These are phyloP conservation scores for Chaetomium sp. DNA, from an alignment of 2,329 filamentous ascomycete genomes.

Conservation along the genomic window DNA sequence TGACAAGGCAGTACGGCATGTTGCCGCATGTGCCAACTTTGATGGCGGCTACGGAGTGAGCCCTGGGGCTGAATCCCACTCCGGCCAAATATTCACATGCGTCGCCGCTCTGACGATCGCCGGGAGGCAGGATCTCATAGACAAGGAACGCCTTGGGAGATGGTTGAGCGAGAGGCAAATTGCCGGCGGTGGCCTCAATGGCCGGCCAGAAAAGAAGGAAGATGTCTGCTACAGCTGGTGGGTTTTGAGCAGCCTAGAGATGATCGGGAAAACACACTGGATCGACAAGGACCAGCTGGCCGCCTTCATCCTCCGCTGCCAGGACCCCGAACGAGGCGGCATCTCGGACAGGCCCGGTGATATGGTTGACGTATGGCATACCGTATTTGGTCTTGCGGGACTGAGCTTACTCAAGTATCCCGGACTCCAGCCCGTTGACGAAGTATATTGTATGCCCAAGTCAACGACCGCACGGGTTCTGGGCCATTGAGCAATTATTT, in stretches of 20 bases:
- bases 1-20: conserved; percentile 69
- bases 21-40: conserved; percentile 81
- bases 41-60: conserved; percentile 89
- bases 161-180: conserved; percentile 95
- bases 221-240: conserved; percentile 99
- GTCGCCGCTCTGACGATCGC: conserved; percentile 81
- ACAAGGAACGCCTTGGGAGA: conserved; percentile 72
- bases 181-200: conserved; percentile 82
- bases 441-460: conserved; percentile 79
- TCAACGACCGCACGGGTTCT: conserved; percentile 56
- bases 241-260: conserved; percentile 86
- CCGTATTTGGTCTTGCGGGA: conserved; percentile 80
- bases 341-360: conserved; percentile 86
- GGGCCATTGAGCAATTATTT: conserved; percentile 9
- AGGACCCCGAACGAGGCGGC: conserved; percentile 78
- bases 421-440: conserved; percentile 73
- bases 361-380: conserved; percentile 97
- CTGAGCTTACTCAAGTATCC: conserved; percentile 76
- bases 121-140: conserved; percentile 70
- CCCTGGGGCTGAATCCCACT: conserved; percentile 88
- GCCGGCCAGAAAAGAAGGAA: conserved; percentile 88
- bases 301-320: conserved; percentile 77
- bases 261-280: conserved; percentile 85
- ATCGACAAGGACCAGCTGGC: conserved; percentile 78
- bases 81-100: conserved; percentile 94